Evolutionary conservation across 805 yeast genomes (phyloP), one percentile per base, ranked within the genome.

Genomic region (Saccharomycopsis amapae): DNA sequence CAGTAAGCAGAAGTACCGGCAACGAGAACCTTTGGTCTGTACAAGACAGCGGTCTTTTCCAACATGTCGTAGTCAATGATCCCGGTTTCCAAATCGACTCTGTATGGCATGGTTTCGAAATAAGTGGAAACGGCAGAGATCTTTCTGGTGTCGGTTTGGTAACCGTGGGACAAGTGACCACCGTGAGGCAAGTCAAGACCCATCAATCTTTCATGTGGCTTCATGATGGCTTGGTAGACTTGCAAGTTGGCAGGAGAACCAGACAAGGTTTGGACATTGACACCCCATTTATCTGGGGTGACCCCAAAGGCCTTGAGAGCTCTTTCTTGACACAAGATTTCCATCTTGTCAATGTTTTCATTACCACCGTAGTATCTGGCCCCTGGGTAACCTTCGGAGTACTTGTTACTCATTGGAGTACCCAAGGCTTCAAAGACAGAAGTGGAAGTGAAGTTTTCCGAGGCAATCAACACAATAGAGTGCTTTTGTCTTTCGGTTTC

Each of bases 311-410:
- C 88, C 58, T 83, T 76, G 50, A 90, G 71, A 39, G 97, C 98
- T 66, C 98, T 76, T 58, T 79, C 74, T 68, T 88, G 96, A 69
- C 97, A 90, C 49, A 90, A 69, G 12, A 78, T 65, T 72, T 90
- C 98, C 59, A 86, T 87, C 70, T 79, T 75, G 69, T 90, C 98
- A 59, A 90, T 90, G 68, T 79, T 83, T 68, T 90, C 88, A 63
- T 90, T 90, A 65, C 98, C 98, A 66, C 98, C 98, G 64, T 90
- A 90, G 72, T 90, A 90, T 65, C 98, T 80, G 53, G 88, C 95
- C 55, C 96, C 96, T 35, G 98, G 98, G 68, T 90, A 90, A 54
- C 97, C 97, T 68, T 90, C 98, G 9, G 97, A 88, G 70, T 90
- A 90, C 72, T 90, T 90, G 77, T 90, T 90, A 66, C 85, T 89